Evolutionary conservation across 2,329 filamentous ascomycete genomes (phyloP).

Genomic region (Talaromyces sp.): DNA sequence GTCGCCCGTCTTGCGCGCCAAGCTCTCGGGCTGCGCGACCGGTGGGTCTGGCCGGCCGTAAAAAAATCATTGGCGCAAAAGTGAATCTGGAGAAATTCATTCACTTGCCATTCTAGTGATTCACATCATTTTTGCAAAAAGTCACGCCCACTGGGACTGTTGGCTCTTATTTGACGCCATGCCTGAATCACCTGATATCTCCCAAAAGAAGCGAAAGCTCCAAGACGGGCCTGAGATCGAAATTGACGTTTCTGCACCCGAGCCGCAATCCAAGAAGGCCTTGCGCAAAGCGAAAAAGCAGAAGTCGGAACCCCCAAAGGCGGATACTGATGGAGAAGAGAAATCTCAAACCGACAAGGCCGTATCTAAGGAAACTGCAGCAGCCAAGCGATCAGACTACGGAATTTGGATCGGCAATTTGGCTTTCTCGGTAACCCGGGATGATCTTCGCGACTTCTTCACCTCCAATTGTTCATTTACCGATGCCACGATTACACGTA

Average conservation of each 20-base stretch:
- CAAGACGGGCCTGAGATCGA: constrained; percentile 67
- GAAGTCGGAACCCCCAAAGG: constrained; percentile 1
- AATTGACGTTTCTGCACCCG: constrained; percentile 84
- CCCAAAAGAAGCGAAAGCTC: constrained; percentile 71
- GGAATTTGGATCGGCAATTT: constrained; percentile 97
- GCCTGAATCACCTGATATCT: constrained; percentile 30
- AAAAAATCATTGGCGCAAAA: constrained; percentile 25
- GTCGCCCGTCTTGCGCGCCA: constrained; percentile 23
- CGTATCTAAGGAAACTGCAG: constrained; percentile 37
- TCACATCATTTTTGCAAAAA: neutral
- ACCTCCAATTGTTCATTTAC: constrained; percentile 68
- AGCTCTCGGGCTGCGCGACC: constrained; percentile 22
- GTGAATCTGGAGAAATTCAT: constrained; percentile 3
- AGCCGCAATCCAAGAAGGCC: constrained; percentile 93
- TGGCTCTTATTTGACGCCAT: constrained; percentile 27
- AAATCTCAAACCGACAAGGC: constrained; percentile 35
- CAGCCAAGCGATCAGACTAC: constrained; percentile 68
- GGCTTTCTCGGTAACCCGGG: constrained; percentile 75
- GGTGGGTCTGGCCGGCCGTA: constrained; percentile 33
- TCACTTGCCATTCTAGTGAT: neutral
- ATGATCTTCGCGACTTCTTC: constrained; percentile 79
- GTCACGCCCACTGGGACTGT: neutral
- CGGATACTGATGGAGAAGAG: neutral
- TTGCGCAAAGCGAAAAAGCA: constrained; percentile 84
- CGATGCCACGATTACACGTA: constrained; percentile 74